Conservation (phyloP, 2,329 filamentous ascomycete genomes). For the Aureobasidium subglaciale region DNA sequence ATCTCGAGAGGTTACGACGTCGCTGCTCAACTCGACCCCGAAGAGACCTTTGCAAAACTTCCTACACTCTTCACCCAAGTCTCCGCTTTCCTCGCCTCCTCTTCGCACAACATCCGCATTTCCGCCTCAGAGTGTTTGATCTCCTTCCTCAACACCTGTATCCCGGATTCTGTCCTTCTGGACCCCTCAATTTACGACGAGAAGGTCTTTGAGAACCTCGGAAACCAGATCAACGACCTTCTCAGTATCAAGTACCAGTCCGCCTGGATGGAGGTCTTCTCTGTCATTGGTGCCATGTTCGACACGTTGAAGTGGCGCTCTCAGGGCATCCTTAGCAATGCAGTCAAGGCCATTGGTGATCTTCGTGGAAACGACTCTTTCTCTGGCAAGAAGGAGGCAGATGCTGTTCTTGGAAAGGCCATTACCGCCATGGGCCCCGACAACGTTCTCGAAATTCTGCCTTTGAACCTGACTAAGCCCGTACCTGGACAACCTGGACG, state of each 20-base stretch:
- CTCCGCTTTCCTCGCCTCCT: conserved; percentile 72
- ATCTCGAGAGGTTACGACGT: conserved; percentile 92
- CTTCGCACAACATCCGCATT: conserved; percentile 86
- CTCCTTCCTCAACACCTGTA: conserved; percentile 84
- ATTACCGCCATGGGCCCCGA: conserved; percentile 86
- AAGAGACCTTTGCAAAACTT: conserved; percentile 86
- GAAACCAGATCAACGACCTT: conserved; percentile 63
- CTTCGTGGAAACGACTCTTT: conserved; percentile 84
- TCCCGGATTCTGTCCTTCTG: conserved; percentile 73
- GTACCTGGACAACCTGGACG: conserved; percentile 71
- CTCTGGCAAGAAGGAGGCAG: conserved; percentile 87
- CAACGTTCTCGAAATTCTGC: conserved; percentile 71
- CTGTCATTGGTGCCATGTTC: conserved; percentile 78
- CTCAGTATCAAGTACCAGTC: conserved; percentile 87
- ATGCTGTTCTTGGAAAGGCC: conserved; percentile 80
- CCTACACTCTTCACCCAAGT: conserved; percentile 79
- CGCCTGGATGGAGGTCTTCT: conserved; percentile 93
- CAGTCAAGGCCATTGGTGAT: conserved; percentile 75
- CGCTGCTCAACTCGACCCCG: conserved; percentile 76
- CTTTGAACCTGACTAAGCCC: conserved; percentile 75
- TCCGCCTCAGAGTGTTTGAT: conserved; percentile 93
- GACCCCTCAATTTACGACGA: conserved; percentile 91
- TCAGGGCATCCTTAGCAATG: conserved; percentile 66
- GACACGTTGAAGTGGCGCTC: conserved; percentile 80
- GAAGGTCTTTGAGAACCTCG: conserved; percentile 76